Conservation (phyloP, 2,329 filamentous ascomycete genomes). For the Botrytis fragariae region DNA sequence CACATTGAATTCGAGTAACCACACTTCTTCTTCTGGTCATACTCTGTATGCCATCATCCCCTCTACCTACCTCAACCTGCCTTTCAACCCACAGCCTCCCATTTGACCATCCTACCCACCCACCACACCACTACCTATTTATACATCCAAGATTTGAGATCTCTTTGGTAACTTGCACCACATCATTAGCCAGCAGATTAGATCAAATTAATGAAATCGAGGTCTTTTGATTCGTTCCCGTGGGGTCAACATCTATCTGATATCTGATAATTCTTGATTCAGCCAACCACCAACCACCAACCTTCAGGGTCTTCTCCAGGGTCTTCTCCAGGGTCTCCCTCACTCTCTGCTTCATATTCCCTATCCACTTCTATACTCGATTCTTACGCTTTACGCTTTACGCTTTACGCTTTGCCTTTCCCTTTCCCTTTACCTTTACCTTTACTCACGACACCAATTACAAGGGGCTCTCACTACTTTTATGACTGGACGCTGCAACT, state of each 20-base stretch:
- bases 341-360: neutral
- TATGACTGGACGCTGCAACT: no score
- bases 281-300: no score
- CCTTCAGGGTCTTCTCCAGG: no score
- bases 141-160: constrained; percentile 3
- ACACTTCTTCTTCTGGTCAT: neutral
- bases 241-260: neutral
- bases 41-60: no score
- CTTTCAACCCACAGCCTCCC: neutral
- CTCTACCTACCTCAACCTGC: neutral
- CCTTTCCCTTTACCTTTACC: no score
- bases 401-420: no score
- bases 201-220: neutral
- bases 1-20: neutral
- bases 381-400: no score
- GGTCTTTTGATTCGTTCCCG: constrained; percentile 6
- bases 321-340: neutral
- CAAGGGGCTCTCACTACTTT: no score
- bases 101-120: neutral
- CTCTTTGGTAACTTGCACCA: neutral
- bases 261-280: neutral
- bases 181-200: neutral
- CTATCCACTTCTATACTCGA: neutral
- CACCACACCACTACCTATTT: neutral
- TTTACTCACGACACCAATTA: neutral